Evolutionary conservation across 768 basidiomycete genomes (phyloP), one percentile per base, ranked within the genome.

Genomic region (Lentinus tigrinus): DNA sequence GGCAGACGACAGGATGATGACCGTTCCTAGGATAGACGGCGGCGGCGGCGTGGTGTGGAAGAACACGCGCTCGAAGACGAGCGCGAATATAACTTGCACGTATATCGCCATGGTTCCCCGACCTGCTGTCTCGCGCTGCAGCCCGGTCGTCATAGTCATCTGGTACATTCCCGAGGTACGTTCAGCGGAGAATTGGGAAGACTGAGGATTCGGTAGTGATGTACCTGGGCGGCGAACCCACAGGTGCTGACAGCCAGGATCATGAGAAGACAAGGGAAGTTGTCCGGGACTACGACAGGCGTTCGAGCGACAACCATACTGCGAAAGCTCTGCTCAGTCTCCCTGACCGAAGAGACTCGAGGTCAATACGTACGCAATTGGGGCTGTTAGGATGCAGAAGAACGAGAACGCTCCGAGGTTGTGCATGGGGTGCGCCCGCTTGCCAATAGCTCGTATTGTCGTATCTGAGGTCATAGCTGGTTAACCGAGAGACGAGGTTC

Each of bases 391-490:
- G 2, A 85, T 77, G 51, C 82, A 86, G 59, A 81, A 75, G 8
- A 78, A 66, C 1, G 87, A 83, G 69, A 88, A 93, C 56, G 83
- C 90, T 0, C 78, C 72, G 64, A 93, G 78, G 3, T 81, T 76
- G 67, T 95, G 92, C 59, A 93, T 70, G 1, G 91, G 78, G 63
- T 89, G 87, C 1, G 91, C 91, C 5, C 87, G 79, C 56, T 81
- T 85, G 0, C 93, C 92, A 39, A 94, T 90, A 0, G 82, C 82
- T 9, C 91, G 82, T 27, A 87, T 78, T 2, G 75, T 69, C 1
- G 78, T 77, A 57, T 79, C 83, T 84, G 52, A 10, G 2, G n/a
- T 7, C 36, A 42, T 23, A 48, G 16, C 9, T 27, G 28, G 23
- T 46, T 23, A 46, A 10, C 9, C 8, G n/a, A 2, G 21, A 9